A percentile compares a stretch with the other conserved stretches of the same genome.
Conservation (phyloP, 2,329 filamentous ascomycete genomes). For the Aspergillus floridensis region DNA sequence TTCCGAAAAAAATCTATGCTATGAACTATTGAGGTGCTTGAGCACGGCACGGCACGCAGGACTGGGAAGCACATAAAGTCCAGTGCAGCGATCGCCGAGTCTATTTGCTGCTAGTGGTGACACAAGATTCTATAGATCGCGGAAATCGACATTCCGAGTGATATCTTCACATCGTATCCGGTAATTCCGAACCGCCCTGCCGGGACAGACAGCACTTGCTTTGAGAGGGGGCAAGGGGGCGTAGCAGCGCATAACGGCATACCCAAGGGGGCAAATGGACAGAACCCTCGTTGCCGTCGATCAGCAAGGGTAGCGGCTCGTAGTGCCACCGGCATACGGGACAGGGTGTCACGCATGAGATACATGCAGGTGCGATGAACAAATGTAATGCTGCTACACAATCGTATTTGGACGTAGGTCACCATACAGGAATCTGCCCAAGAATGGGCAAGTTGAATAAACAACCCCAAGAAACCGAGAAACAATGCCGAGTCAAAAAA, state of each 20-base stretch:
- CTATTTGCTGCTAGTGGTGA: not conserved
- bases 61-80: not conserved
- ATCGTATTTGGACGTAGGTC: not conserved
- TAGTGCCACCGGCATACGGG: not conserved
- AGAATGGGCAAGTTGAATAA: not conserved
- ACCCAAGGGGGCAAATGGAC: not conserved
- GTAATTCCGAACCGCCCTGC: not conserved
- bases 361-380: not conserved
- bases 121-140: not conserved
- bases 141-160: not conserved
- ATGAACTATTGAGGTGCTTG: too few relatives aligned
- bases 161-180: not conserved
- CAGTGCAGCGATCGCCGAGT: not conserved
- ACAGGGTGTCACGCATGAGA: not conserved
- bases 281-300: not conserved
- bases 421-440: not conserved
- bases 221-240: not conserved
- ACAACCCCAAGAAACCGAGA: not conserved
- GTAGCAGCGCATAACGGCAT: not conserved
- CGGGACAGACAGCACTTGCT: not conserved
- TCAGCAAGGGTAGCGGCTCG: not conserved
- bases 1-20: too few relatives aligned
- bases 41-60: too few relatives aligned
- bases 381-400: not conserved
- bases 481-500: not conserved